Percentiles rank a stretch among this genome's conserved stretches.
Evolutionary conservation across 164 flowering plant species (phyloP).

Genomic region (Chloranthus sessilifolius): DNA sequence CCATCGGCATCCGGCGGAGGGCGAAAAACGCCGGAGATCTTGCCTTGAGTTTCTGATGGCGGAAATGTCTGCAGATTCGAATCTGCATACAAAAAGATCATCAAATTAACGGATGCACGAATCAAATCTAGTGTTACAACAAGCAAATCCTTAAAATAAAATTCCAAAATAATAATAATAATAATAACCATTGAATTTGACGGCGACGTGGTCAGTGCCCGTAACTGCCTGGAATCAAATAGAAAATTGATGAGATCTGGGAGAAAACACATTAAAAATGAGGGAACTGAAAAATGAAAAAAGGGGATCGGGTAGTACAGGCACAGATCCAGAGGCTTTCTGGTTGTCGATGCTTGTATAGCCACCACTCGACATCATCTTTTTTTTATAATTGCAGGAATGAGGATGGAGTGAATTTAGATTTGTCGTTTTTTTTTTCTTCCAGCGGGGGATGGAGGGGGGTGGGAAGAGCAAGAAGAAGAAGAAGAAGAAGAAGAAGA

Average conservation of each 20-base stretch:
- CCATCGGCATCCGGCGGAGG: slow-evolving; percentile 99
- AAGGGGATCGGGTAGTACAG: slow-evolving; percentile 34
- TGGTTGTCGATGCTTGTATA: slow-evolving; percentile 78
- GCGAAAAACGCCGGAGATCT: slow-evolving; percentile 57
- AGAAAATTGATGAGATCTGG: neutral
- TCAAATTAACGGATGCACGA: slow-evolving; percentile 1
- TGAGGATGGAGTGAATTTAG: no score
- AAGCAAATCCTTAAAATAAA: neutral
- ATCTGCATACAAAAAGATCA: slow-evolving; percentile 41
- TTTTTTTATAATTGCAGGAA: no score
- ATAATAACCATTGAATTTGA: slow-evolving; percentile 46
- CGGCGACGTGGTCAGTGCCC: slow-evolving; percentile 60
- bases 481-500: no score
- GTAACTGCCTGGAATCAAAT: slow-evolving; percentile 54
- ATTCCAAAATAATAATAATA: neutral
- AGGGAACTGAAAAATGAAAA: neutral
- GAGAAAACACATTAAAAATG: slow-evolving; percentile 16
- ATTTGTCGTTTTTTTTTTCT: no score
- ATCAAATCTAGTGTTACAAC: no score
- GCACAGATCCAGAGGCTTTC: slow-evolving; percentile 86
- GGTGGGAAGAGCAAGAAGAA: no score
- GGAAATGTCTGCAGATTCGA: slow-evolving; percentile 84
- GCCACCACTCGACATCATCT: slow-evolving; percentile 81
- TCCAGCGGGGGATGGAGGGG: no score
- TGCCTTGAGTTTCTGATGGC: slow-evolving; percentile 69